phyloP scores from a whole-genome alignment of 2,329 filamentous ascomycete genomes.

The Podosphaera fusca region DNA sequence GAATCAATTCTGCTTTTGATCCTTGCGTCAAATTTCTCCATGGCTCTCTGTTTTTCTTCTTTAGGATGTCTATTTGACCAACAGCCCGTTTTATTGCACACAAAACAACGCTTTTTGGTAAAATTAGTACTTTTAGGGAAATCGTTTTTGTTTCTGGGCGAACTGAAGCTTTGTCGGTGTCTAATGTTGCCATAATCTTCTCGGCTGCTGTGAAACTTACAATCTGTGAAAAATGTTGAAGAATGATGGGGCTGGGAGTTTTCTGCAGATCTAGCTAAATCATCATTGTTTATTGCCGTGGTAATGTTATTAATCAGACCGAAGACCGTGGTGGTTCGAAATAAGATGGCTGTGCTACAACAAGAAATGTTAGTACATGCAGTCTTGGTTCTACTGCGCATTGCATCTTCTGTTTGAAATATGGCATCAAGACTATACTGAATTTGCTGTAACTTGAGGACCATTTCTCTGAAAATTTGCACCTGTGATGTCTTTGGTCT shows the following conservation, averaged over 20 bases:
- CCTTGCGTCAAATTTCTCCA: background rate
- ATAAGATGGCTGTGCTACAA: background rate
- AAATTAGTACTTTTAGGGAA: no score
- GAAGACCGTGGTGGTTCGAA: background rate
- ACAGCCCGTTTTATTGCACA: no score
- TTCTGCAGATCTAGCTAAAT: background rate
- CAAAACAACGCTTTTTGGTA: no score
- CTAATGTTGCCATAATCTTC: no score
- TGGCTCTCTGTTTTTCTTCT: background rate
- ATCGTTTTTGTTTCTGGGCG: no score
- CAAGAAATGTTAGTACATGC: background rate
- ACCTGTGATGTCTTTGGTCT: background rate
- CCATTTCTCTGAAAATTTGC: background rate
- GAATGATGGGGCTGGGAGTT: background rate
- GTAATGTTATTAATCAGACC: background rate
- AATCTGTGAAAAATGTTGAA: background rate
- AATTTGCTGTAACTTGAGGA: background rate
- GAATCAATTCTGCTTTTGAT: no score
- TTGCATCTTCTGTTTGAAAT: background rate
- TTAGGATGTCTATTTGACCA: background rate
- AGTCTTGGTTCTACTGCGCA: background rate
- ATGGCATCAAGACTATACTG: background rate
- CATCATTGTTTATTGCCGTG: background rate
- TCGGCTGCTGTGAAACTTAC: background rate
- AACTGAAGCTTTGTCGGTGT: no score